phyloP scores from a whole-genome alignment of 495 filamentous ascomycete genomes.

The Monascus purpureus region DNA sequence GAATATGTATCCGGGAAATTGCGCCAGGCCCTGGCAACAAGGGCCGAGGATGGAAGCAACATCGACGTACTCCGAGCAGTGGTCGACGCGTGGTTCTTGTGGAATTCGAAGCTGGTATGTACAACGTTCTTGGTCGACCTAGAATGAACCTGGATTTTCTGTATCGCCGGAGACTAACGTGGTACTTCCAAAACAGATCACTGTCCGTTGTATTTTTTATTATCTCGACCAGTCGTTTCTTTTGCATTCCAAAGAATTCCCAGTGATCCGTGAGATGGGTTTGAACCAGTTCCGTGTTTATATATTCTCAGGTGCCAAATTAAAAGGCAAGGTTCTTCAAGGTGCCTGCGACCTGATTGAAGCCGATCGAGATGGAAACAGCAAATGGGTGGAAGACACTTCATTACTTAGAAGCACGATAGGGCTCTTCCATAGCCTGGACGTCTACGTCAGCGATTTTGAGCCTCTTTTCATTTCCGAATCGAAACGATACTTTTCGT shows the following conservation, averaged over 20 bases:
- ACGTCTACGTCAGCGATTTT: slow-evolving; percentile 63
- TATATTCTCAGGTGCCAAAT: slow-evolving; percentile 37
- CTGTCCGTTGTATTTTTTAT: slow-evolving; percentile 74
- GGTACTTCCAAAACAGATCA: slow-evolving; percentile 32
- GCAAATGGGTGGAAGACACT: slow-evolving; percentile 25
- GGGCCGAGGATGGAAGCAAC: slow-evolving; percentile 34
- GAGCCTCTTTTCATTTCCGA: slow-evolving; percentile 56
- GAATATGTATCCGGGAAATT: slow-evolving; percentile 44
- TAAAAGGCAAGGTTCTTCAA: slow-evolving; percentile 43
- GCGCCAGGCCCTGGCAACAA: slow-evolving; percentile 35
- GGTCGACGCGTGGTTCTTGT: slow-evolving; percentile 57
- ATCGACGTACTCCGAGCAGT: slow-evolving; percentile 51
- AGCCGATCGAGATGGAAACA: slow-evolving; percentile 46
- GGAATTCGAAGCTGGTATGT: slow-evolving; percentile 63
- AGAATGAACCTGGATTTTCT: background rate
- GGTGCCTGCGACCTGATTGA: slow-evolving; percentile 67
- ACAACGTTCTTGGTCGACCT: slow-evolving; percentile 1
- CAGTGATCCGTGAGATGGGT: slow-evolving; percentile 45
- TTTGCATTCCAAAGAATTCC: slow-evolving; percentile 43
- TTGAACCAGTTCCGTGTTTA: slow-evolving; percentile 41
- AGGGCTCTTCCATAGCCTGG: slow-evolving; percentile 66
- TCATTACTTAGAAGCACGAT: slow-evolving; percentile 55
- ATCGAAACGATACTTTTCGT: slow-evolving; percentile 48
- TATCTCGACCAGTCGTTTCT: slow-evolving; percentile 87
- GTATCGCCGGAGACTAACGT: too few relatives aligned